Evolutionary conservation across 306 rosid species (phyloP).

Genomic region (Castanea sativa): DNA sequence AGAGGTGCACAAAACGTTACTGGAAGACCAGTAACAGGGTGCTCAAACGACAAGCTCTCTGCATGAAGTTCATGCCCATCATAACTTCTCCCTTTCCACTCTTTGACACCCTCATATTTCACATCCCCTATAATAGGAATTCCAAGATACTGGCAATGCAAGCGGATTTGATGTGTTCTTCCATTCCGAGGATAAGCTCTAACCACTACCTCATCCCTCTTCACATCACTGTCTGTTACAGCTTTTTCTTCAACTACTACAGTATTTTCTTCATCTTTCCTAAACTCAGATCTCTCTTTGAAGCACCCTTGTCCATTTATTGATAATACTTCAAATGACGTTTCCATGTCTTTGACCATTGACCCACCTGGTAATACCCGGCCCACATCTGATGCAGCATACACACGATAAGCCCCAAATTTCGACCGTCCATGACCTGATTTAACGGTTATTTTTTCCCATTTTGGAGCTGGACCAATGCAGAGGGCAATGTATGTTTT

Average conservation of each 20-base stretch:
- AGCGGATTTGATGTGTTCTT: conserved; percentile 89
- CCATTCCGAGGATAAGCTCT: conserved; percentile 84
- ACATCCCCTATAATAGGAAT: conserved; percentile 86
- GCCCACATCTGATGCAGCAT: conserved; percentile 75
- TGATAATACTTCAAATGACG: conserved; percentile 60
- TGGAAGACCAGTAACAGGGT: conserved; percentile 63
- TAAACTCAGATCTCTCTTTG: conserved; percentile 35
- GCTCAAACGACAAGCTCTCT: conserved; percentile 66
- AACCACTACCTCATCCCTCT: conserved; percentile 56
- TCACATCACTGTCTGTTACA: conserved; percentile 19
- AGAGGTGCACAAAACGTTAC: conserved; percentile 56
- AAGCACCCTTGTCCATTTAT: conserved; percentile 48
- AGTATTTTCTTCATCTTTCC: conserved; percentile 27
- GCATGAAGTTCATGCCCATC: conserved; percentile 88
- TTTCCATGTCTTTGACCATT: conserved; percentile 75
- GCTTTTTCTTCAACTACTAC: conserved; percentile 57
- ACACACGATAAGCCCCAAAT: conserved; percentile 85
- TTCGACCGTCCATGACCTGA: conserved; percentile 93
- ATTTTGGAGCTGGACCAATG: conserved; percentile 52
- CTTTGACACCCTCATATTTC: conserved; percentile 79
- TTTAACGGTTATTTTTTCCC: conserved; percentile 58
- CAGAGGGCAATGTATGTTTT: conserved; percentile 80
- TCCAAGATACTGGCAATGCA: conserved; percentile 91
- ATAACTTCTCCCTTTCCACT: conserved; percentile 53
- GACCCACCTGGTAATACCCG: conserved; percentile 81